Base-by-base conservation (phyloP, 1,284 basidiomycete species). In the Irpex rosettiformis region DNA sequence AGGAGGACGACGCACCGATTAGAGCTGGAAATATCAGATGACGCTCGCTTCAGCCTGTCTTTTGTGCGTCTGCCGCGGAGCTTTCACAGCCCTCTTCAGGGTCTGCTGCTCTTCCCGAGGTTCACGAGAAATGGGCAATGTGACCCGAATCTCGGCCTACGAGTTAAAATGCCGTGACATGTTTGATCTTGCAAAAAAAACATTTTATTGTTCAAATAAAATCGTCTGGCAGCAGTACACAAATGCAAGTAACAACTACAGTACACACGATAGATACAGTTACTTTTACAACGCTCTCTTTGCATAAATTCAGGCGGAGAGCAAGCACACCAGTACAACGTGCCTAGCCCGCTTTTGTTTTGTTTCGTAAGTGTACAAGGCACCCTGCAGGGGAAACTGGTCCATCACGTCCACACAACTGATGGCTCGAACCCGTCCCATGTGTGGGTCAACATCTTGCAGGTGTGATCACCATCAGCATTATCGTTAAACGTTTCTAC, bases 101-200 rank as follows among this genome's bases (percentile, higher is more conserved):
- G 54, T 55, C 33, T 42, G 30, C 54, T 42, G 30, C 30, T 47
- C 54, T 42, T 43, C 7, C 33, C 40, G 54, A 55, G 27, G 48
- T 28, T 55, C 54, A 22, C 40, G 33, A 45, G 54, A 55, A 28
- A 16, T 55, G 25, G 18, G 37, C 54, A 55, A 55, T 45, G 54
- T 55, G 54, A 55, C 54, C 54, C 40, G 24, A 30, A 28, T 21
- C 10, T 42, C 27, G 37, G 54, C 28, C n/a, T 33, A n/a, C 18
- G 37, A 55, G 54, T 21, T 28, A 55, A 27, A 51, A 51, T 51
- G 48, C 48, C 48, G 48, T 51, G 22, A 24, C 18, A 16, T 8
- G 13, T 10, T 6, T 47, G 18, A 21, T 24, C 18, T 24, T 8
- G 16, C 33, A 45, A 45, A 11, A 45, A 45, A 45, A 45, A 45